These are phyloP conservation scores for Trichosporon coremiiforme DNA, from an alignment of 1,284 basidiomycete species.

Conservation along the genomic window DNA sequence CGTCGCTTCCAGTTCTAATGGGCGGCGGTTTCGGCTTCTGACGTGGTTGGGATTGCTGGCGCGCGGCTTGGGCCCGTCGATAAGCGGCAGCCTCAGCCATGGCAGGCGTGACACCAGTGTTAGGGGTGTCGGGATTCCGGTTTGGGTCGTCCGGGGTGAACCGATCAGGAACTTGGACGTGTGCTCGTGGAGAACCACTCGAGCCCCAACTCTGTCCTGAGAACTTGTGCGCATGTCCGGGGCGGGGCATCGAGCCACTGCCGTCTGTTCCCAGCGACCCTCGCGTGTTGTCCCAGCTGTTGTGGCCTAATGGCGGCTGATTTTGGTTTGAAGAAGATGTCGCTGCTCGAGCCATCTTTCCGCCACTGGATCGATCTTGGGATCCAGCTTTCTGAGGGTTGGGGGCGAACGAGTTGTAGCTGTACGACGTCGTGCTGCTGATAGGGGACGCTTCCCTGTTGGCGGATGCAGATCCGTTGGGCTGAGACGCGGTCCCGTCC, in stretches of 20 bases:
- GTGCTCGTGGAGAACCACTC: conserved; percentile 14
- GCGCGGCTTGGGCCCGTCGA: not conserved
- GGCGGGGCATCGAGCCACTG: conserved; percentile 12
- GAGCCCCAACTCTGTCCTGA: conserved; percentile 17
- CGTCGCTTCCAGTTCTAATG: conserved; percentile 3
- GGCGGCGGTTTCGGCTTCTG: conserved; percentile 16
- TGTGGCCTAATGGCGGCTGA: conserved; percentile 1
- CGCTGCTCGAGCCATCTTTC: conserved; percentile 2
- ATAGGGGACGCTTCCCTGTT: conserved; percentile 7
- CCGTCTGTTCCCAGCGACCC: conserved; percentile 4
- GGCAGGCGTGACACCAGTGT: conserved; percentile 14
- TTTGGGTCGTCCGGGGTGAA: conserved; percentile 7
- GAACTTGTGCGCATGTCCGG: conserved; percentile 14
- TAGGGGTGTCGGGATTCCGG: conserved; percentile 12
- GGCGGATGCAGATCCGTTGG: conserved; percentile 15
- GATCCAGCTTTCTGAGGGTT: not conserved
- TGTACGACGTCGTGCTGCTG: conserved; percentile 13
- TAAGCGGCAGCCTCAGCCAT: conserved; percentile 19
- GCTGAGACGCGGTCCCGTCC: conserved; percentile 7
- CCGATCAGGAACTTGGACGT: conserved; percentile 16
- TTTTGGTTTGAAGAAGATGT: conserved; percentile 12
- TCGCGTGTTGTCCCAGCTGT: conserved; percentile 16
- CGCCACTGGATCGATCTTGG: conserved; percentile 10
- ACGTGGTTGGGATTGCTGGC: conserved; percentile 5
- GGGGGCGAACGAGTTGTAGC: conserved; percentile 12